Evolutionary conservation across 1,139 yeast species (phyloP), one percentile per base, ranked within the genome.

Genomic region (Zygosaccharomyces sapae): DNA sequence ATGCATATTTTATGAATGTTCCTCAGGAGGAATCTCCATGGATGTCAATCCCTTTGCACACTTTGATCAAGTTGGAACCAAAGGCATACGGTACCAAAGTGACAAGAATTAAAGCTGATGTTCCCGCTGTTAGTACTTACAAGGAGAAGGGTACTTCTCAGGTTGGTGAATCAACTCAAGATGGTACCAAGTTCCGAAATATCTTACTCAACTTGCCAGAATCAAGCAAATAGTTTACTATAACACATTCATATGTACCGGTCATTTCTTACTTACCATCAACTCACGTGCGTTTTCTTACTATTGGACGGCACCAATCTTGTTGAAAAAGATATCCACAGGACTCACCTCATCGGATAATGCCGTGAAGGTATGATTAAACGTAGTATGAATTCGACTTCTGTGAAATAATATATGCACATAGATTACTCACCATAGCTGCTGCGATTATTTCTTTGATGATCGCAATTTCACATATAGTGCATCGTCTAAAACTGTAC

Each of bases 1-100:
- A 92, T 67, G 97, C 98, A 4, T 92, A 94, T 67, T 92, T 90
- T 65, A 94, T 92, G 97, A 92, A 92, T 65, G 96, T 92, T 16
- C 96, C 97, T 4, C 97, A 90, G 67, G 97, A 92, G 61, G 94
- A 89, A 65, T 80, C 90, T 51, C 99, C 99, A 3, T 92, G 98
- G 97, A 90, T 92, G 96, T 88, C 95, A 42, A 95, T 92, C 47
- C 99, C 99, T 6, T 73, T 92, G 61, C 99, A 92, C 65, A 92
- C 98, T 0, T 73, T 92, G 65, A 92, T 92, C 59, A 86, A 88
- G 63, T 74, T 92, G 55, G 97, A 94, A 66, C 97, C 97, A 7
- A 76, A 95, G 49, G 97, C 98, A 1, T 90, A 88, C 65, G 84
- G 83, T 47, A 92, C 98, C 0, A 70, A 83, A 41, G 97, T 90